Evolutionary conservation across 306 rosid genomes (phyloP), one percentile per base, ranked within the genome.

Genomic region (Canavalia gladiata): DNA sequence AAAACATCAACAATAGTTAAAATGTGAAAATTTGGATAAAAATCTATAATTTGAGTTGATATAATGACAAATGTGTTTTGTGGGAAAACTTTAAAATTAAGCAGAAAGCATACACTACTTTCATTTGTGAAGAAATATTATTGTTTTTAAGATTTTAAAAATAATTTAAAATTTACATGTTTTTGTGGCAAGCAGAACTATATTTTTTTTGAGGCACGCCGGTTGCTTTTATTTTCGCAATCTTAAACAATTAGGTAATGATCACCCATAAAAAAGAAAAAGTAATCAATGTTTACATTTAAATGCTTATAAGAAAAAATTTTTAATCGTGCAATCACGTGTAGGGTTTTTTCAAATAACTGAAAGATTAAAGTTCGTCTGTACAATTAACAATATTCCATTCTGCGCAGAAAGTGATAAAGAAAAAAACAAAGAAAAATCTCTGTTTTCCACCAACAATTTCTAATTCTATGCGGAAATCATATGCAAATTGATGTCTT

Each of bases 361-460:
- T 7, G 47, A 45, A 35, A 47, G 41, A 43, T 37, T 49, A 51
- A 55, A 68, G 57, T 55, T 55, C 29, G 54, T 1, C 9, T 12
- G 13, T 29, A 13, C 56, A 8, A 73, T 47, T 42, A 78, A 9
- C 66, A 39, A 33, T 49, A 42, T 41, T 66, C 54, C 33, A 56
- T 67, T 75, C 68, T 57, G 65, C 71, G 47, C 49, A 39, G 67
- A 74, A 78, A 60, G 59, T 54, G 54, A 11, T 50, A 42, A 51
- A 58, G 72, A 13, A 59, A 58, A 66, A 67, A 82, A 67, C 85
- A 81, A 74, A 50, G 3, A 31, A 81, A 65, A 45, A 41, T 81
- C 81, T 66, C 85, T 54, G 72, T 45, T 68, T 59, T 66, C 70
- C 72, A 46, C 81, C 57, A 56, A 28, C 7, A 1, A 34, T 56